A percentile compares a stretch with the other conserved stretches of the same genome.
Conservation (phyloP, 441 rosid genomes). For the Pelargonium australe region DNA sequence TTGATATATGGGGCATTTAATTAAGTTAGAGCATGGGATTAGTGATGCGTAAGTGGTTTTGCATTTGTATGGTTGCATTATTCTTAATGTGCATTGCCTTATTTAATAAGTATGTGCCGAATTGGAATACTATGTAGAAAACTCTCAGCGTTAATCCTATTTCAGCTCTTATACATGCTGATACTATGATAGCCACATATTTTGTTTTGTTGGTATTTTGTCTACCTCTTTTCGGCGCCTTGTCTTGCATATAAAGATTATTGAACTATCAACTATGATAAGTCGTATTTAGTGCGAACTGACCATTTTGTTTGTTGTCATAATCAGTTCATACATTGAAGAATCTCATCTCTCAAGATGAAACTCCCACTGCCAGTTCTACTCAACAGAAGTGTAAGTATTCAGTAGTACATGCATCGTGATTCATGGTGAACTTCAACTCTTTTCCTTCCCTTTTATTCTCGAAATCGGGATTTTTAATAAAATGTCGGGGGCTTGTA, state of each 20-base stretch:
- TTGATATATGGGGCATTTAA: not conserved
- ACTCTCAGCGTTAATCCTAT: too few species aligned
- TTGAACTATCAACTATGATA: not conserved
- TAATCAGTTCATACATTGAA: conserved; percentile 68
- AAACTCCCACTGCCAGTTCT: conserved; percentile 43
- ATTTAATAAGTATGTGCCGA: too few species aligned
- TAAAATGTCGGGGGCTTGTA: not conserved
- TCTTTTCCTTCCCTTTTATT: not conserved
- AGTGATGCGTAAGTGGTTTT: too few species aligned
- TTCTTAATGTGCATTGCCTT: too few species aligned
- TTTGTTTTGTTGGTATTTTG: too few species aligned
- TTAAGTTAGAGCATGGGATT: not conserved
- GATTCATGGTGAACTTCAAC: not conserved
- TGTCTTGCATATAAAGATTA: not conserved
- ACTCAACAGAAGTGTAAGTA: conserved; percentile 70
- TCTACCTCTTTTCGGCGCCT: too few species aligned
- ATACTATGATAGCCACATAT: too few species aligned
- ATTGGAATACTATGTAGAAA: too few species aligned
- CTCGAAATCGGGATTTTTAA: not conserved
- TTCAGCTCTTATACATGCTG: too few species aligned
- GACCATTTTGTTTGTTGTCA: conserved; percentile 24
- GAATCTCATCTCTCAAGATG: conserved; percentile 81
- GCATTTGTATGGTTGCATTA: too few species aligned
- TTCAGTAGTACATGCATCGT: not conserved
- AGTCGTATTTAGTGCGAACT: conserved; percentile 5